Conservation (phyloP, 768 basidiomycete genomes). For the Inosperma sp. region DNA sequence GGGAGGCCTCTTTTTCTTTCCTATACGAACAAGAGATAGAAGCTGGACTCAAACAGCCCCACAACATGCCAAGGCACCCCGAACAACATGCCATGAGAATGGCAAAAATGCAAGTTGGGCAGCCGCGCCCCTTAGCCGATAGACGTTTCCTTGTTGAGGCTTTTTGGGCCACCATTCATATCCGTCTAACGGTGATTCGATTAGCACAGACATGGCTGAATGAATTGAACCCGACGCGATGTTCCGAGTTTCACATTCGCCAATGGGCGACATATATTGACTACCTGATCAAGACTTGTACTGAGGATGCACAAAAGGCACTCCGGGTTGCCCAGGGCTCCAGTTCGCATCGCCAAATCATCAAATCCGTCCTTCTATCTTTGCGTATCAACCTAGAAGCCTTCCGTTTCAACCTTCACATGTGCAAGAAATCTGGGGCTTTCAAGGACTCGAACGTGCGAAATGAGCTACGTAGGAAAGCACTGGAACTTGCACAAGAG, state of each 20-base stretch:
- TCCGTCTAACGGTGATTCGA: slow-evolving; percentile 48
- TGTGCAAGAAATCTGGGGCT: slow-evolving; percentile 25
- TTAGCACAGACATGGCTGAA: slow-evolving; percentile 42
- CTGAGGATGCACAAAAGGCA: slow-evolving; percentile 44
- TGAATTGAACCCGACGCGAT: slow-evolving; percentile 16
- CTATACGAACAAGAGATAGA: slow-evolving; percentile 48
- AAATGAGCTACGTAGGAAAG: slow-evolving; percentile 21
- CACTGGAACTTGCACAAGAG: not conserved
- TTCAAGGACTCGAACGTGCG: slow-evolving; percentile 19
- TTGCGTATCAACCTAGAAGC: slow-evolving; percentile 46
- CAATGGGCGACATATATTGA: slow-evolving; percentile 47
- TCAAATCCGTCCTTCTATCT: slow-evolving; percentile 38
- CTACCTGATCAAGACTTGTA: slow-evolving; percentile 46
- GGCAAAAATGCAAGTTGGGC: slow-evolving; percentile 50
- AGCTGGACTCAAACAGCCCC: slow-evolving; percentile 27
- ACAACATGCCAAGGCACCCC: slow-evolving; percentile 36
- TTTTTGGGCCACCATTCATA: slow-evolving; percentile 48
- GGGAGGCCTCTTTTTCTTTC: slow-evolving; percentile 54
- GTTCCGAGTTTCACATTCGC: slow-evolving; percentile 18
- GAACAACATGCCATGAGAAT: slow-evolving; percentile 47
- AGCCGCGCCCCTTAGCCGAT: slow-evolving; percentile 55
- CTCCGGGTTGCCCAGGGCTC: slow-evolving; percentile 44
- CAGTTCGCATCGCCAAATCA: slow-evolving; percentile 49
- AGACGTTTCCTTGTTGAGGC: slow-evolving; percentile 58
- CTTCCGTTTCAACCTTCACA: slow-evolving; percentile 45